Percentiles rank a stretch among this genome's conserved stretches.
Evolutionary conservation across 1,284 basidiomycete species (phyloP).

Genomic region (Retiboletus flavoniger): DNA sequence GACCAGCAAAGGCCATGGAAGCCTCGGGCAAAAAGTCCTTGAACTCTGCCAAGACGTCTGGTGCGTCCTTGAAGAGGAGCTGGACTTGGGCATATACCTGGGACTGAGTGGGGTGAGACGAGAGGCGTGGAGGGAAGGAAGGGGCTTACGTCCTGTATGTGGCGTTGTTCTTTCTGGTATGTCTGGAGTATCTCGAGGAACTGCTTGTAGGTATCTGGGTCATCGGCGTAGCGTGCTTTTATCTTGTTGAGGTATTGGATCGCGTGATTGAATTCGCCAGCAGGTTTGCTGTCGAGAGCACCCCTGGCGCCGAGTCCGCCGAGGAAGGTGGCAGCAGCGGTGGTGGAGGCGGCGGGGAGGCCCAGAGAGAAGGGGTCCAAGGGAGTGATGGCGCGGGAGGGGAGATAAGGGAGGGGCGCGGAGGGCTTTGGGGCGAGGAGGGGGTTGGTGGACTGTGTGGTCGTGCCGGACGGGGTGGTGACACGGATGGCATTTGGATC

Average conservation of each 20-base stretch:
- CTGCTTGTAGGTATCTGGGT: constrained; percentile 95
- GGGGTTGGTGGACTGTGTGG: constrained; percentile 56
- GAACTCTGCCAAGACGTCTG: constrained; percentile 93
- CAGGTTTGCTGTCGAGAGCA: constrained; percentile 44
- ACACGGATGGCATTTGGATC: constrained; percentile 88
- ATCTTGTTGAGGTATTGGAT: constrained; percentile 99
- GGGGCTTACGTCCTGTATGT: constrained; percentile 79
- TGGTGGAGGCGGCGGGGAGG: constrained; percentile 35
- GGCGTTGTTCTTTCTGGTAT: constrained; percentile 93
- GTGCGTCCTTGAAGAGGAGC: constrained; percentile 87
- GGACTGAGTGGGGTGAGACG: constrained; percentile 37
- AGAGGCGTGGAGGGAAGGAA: not conserved
- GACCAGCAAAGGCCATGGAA: constrained; percentile 38
- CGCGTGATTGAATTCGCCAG: constrained; percentile 92
- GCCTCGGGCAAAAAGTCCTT: constrained; percentile 92
- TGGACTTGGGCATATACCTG: constrained; percentile 95
- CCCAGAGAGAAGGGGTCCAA: constrained; percentile 43
- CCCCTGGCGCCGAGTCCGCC: constrained; percentile 52
- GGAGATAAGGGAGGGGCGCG: constrained; percentile 22
- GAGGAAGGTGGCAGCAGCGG: constrained; percentile 61
- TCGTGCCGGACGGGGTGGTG: constrained; percentile 88
- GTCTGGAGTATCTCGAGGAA: constrained; percentile 98
- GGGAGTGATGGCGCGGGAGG: constrained; percentile 46
- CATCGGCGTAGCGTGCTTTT: constrained; percentile 90
- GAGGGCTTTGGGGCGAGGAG: constrained; percentile 32